Conservation (phyloP, 2,329 filamentous ascomycete genomes). For the Xylariaceae sp. region DNA sequence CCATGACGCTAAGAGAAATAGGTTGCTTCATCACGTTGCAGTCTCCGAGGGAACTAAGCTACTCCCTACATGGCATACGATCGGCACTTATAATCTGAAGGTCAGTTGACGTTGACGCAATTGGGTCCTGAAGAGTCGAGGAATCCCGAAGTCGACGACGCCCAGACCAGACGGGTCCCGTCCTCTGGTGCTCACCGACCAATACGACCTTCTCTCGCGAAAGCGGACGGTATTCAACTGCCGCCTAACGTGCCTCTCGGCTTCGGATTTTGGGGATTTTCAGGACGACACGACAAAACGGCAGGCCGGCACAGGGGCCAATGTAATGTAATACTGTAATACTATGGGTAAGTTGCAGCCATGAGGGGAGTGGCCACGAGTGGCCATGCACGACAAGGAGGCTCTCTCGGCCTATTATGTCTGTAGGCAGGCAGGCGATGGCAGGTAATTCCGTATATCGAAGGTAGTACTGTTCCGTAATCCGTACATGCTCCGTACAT, state of each 20-base stretch:
- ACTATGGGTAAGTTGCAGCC: no score
- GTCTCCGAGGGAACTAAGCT: neutral
- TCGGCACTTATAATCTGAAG: neutral
- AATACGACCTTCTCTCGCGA: conserved; percentile 9
- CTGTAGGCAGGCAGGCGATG: neutral
- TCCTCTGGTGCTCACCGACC: conserved; percentile 8
- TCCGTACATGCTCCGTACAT: neutral
- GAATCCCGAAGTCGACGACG: neutral
- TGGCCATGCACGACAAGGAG: conserved; percentile 8
- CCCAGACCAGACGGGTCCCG: neutral
- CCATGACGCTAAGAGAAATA: neutral
- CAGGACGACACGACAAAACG: conserved; percentile 11
- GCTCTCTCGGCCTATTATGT: conserved; percentile 16
- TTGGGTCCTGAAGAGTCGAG: neutral
- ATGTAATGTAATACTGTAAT: neutral
- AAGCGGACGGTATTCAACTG: conserved; percentile 16
- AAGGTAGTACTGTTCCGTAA: no score
- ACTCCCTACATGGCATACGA: neutral
- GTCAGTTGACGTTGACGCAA: neutral
- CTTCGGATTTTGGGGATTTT: neutral
- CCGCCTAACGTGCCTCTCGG: conserved; percentile 19
- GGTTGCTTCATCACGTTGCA: neutral
- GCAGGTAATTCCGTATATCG: neutral
- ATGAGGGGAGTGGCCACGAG: no score
- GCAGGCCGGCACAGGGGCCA: conserved; percentile 15